phyloP scores from a whole-genome alignment of 2,329 filamentous ascomycete species.

The Fusarium tupiense region DNA sequence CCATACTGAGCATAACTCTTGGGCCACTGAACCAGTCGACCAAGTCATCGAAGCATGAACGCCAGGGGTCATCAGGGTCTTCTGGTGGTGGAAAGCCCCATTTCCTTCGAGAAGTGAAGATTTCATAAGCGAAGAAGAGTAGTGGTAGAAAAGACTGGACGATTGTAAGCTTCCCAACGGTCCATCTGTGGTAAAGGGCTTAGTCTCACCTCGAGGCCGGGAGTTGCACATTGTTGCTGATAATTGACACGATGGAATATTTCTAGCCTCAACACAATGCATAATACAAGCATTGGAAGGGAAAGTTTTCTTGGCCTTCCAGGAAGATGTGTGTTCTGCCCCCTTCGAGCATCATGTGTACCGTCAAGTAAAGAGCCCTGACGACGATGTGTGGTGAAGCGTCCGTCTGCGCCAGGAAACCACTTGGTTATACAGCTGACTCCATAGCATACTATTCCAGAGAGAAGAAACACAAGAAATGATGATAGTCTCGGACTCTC shows the following conservation, averaged over 20 bases:
- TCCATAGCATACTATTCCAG: conserved; percentile 53
- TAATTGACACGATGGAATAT: conserved; percentile 57
- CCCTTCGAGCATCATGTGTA: conserved; percentile 46
- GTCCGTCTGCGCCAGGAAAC: conserved; percentile 58
- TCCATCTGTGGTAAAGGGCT: neutral
- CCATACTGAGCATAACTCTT: conserved; percentile 48
- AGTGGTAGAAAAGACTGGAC: conserved; percentile 58
- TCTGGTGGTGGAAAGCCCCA: conserved; percentile 45
- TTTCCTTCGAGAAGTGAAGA: conserved; percentile 50
- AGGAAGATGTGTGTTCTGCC: conserved; percentile 50
- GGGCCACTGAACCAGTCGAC: conserved; percentile 58
- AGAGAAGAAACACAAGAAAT: conserved; percentile 57
- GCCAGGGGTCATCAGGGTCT: conserved; percentile 59
- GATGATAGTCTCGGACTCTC: conserved; percentile 61
- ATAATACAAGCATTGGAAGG: conserved; percentile 54
- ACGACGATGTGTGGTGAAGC: conserved; percentile 51
- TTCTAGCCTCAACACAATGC: conserved; percentile 59
- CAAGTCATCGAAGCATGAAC: conserved; percentile 59
- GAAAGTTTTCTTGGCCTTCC: conserved; percentile 59
- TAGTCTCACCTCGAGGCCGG: conserved; percentile 58
- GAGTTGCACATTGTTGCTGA: conserved; percentile 60
- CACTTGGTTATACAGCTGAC: conserved; percentile 56
- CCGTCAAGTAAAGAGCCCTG: conserved; percentile 34
- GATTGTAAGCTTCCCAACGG: conserved; percentile 3
- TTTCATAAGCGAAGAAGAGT: conserved; percentile 56